phyloP scores from a whole-genome alignment of 495 filamentous ascomycete genomes.

The Penicillium pancosmium region DNA sequence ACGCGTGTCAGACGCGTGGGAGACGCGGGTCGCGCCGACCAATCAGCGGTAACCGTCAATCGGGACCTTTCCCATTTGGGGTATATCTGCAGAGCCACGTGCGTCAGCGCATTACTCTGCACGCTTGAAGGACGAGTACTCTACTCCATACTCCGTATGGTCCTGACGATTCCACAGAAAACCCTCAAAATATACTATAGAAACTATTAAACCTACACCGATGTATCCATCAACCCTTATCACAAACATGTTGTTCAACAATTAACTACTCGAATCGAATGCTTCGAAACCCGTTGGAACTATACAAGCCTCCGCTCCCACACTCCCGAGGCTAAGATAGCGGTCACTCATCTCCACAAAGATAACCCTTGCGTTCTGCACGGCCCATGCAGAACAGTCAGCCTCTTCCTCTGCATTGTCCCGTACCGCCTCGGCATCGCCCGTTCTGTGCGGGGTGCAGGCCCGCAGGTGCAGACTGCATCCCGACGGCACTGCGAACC shows the following conservation, averaged over 20 bases:
- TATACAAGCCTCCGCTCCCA: not conserved
- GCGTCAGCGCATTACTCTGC: not conserved
- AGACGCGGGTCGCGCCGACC: slow-evolving; percentile 24
- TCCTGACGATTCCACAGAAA: too few species aligned
- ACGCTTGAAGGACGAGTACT: not conserved
- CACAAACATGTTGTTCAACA: too few species aligned
- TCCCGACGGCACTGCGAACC: not conserved
- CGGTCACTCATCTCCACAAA: not conserved
- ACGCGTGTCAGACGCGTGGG: slow-evolving; percentile 21
- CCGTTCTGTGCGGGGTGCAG: slow-evolving; percentile 14
- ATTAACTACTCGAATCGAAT: too few species aligned
- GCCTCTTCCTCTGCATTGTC: slow-evolving; percentile 16
- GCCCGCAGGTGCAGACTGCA: slow-evolving; percentile 10
- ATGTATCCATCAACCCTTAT: too few species aligned
- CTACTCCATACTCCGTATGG: too few species aligned
- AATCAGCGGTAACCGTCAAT: slow-evolving; percentile 16
- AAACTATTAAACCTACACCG: too few species aligned
- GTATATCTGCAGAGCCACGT: not conserved
- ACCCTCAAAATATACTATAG: too few species aligned
- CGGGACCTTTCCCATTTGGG: not conserved
- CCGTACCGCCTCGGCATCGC: slow-evolving; percentile 15
- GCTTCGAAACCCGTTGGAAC: too few species aligned
- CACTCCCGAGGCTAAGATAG: not conserved
- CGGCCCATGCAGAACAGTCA: not conserved
- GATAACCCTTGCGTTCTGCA: slow-evolving; percentile 13